Evolutionary conservation across 2,329 filamentous ascomycete species (phyloP).

Genomic region (Bimuria novae-zelandiae): DNA sequence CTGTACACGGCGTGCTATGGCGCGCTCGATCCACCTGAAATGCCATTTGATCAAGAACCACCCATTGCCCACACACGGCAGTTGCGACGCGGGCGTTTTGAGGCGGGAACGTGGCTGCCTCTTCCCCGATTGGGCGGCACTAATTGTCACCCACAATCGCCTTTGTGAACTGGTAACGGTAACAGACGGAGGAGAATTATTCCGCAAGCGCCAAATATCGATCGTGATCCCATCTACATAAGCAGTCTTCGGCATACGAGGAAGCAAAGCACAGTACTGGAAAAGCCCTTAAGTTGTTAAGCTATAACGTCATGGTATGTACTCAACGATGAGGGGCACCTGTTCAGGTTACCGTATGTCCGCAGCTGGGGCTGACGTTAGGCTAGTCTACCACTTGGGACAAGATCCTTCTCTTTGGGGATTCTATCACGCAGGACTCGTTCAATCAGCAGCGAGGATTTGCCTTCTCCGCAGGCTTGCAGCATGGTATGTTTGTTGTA

Average conservation of each 20-base stretch:
- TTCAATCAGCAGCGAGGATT: constrained; percentile 68
- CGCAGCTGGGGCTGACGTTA: not conserved
- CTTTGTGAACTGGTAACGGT: not conserved
- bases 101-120: not conserved
- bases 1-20: too few relatives aligned
- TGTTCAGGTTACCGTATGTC: too few relatives aligned
- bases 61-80: too few relatives aligned
- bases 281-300: not conserved
- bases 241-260: not conserved
- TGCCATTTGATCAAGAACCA: too few relatives aligned
- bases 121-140: not conserved
- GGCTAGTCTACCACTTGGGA: constrained; percentile 41
- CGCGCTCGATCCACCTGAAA: too few relatives aligned
- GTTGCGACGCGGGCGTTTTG: not conserved
- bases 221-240: not conserved
- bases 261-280: not conserved
- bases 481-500: constrained; percentile 61
- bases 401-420: constrained; percentile 76
- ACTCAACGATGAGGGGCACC: too few relatives aligned
- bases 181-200: not conserved
- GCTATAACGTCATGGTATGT: not conserved
- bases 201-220: not conserved
- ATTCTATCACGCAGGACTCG: constrained; percentile 80
- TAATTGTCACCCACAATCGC: not conserved
- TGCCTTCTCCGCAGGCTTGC: constrained; percentile 73